phyloP scores from a whole-genome alignment of 495 filamentous ascomycete species.

The Hyphodiscus hymeniophilus region DNA sequence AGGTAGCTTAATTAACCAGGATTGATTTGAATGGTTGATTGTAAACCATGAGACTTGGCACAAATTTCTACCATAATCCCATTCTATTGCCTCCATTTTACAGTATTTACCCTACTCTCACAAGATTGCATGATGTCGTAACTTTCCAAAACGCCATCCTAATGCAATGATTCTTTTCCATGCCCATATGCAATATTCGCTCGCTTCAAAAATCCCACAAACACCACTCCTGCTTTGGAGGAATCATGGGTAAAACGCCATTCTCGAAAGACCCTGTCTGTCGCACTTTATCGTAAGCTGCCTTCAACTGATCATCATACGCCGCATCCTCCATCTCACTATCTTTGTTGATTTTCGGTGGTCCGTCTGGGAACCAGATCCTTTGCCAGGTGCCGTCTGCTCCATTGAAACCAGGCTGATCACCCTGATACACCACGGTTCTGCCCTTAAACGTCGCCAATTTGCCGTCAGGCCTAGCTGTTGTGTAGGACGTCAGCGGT shows the following conservation, averaged over 20 bases:
- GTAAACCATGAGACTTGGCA: too few relatives aligned
- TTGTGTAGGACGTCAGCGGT: conserved; percentile 8
- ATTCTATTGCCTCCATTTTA: too few relatives aligned
- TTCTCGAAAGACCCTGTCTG: conserved; percentile 13
- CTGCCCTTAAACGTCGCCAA: conserved; percentile 20
- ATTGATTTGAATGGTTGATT: too few relatives aligned
- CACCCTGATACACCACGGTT: conserved; percentile 17
- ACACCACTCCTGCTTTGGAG: conserved; percentile 22
- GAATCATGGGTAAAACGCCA: conserved; percentile 19
- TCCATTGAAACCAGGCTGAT: conserved; percentile 7
- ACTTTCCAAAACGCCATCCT: background rate
- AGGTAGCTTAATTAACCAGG: too few relatives aligned
- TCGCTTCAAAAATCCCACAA: conserved; percentile 20
- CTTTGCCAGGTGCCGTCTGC: conserved; percentile 17
- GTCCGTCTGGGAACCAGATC: conserved; percentile 23
- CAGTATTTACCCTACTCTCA: too few relatives aligned
- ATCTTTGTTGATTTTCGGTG: conserved; percentile 10
- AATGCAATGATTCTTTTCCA: background rate
- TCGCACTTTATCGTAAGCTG: conserved; percentile 9
- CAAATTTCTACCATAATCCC: too few relatives aligned
- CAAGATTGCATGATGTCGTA: too few relatives aligned
- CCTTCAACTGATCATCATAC: conserved; percentile 15
- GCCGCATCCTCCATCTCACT: conserved; percentile 5
- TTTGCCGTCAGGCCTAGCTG: conserved; percentile 7
- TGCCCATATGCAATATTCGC: background rate